Conservation (phyloP, 1,284 basidiomycete genomes). For the Austroboletus rostrupii region DNA sequence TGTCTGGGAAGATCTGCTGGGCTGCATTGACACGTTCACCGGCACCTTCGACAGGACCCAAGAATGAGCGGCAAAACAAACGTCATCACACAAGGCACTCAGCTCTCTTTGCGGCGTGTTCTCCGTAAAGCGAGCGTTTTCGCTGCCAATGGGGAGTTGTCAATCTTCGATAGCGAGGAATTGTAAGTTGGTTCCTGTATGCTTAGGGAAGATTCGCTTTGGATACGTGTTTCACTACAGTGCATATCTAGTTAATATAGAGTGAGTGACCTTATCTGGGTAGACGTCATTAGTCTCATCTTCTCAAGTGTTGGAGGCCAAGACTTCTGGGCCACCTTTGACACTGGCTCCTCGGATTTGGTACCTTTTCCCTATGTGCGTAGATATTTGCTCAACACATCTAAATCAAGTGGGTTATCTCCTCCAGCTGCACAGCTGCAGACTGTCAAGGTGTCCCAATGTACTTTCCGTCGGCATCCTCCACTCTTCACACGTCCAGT, state of each 20-base stretch:
- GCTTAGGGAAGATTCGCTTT: background rate
- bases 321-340: conserved; percentile 34
- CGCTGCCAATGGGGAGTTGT: conserved; percentile 7
- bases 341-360: conserved; percentile 32
- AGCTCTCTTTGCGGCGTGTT: conserved; percentile 23
- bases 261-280: conserved; percentile 13
- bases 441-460: conserved; percentile 34
- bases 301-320: conserved; percentile 28
- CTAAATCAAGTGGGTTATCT: conserved; percentile 35
- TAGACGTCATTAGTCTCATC: background rate
- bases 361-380: conserved; percentile 10
- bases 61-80: conserved; percentile 12
- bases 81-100: conserved; percentile 23
- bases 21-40: background rate
- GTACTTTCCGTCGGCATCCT: conserved; percentile 29
- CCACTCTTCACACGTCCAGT: conserved; percentile 32
- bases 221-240: conserved; percentile 9
- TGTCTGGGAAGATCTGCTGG: background rate
- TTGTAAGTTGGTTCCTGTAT: conserved; percentile 20
- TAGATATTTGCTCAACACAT: background rate
- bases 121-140: conserved; percentile 18
- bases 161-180: conserved; percentile 27
- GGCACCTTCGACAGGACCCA: conserved; percentile 1
- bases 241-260: conserved; percentile 30
- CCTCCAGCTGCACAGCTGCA: conserved; percentile 26